phyloP scores from a whole-genome alignment of 2,329 filamentous ascomycete species.

The Akanthomyces lecanii region DNA sequence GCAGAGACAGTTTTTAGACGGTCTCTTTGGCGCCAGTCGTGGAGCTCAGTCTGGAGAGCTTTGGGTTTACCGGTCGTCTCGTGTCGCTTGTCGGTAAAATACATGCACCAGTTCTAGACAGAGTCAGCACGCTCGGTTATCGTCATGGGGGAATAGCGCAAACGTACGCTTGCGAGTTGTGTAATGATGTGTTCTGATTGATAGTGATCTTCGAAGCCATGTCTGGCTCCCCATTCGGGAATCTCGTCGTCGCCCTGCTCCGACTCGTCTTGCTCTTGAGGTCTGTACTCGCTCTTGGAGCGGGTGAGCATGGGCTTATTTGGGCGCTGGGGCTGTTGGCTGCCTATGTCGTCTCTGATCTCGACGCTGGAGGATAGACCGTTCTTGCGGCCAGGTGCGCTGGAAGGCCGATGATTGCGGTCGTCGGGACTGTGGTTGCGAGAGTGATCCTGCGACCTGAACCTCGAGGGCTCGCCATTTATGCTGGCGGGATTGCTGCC shows the following conservation, averaged over 20 bases:
- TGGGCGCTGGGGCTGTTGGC: constrained; percentile 35
- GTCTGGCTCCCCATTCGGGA: constrained; percentile 59
- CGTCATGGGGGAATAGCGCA: constrained; percentile 15
- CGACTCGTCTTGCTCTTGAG: constrained; percentile 36
- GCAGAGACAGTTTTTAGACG: constrained; percentile 95
- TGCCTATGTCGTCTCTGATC: constrained; percentile 30
- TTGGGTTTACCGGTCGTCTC: constrained; percentile 89
- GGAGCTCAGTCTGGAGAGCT: constrained; percentile 59
- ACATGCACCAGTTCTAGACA: constrained; percentile 94
- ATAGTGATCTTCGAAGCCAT: constrained; percentile 91
- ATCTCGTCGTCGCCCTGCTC: constrained; percentile 44
- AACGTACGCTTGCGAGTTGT: constrained; percentile 71
- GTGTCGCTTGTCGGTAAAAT: constrained; percentile 96
- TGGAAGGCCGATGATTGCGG: constrained; percentile 39
- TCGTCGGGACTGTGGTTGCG: constrained; percentile 11
- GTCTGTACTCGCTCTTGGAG: constrained; percentile 54
- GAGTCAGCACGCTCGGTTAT: background rate
- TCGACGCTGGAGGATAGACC: constrained; percentile 24
- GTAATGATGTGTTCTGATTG: constrained; percentile 86
- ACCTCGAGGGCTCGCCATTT: constrained; percentile 12
- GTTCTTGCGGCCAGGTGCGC: constrained; percentile 42
- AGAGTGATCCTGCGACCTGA: constrained; percentile 10
- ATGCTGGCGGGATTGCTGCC: constrained; percentile 10
- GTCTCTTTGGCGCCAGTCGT: constrained; percentile 98
- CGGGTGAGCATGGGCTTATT: constrained; percentile 49